phyloP scores from a whole-genome alignment of 306 rosid species.

The Mimosa pudica region DNA sequence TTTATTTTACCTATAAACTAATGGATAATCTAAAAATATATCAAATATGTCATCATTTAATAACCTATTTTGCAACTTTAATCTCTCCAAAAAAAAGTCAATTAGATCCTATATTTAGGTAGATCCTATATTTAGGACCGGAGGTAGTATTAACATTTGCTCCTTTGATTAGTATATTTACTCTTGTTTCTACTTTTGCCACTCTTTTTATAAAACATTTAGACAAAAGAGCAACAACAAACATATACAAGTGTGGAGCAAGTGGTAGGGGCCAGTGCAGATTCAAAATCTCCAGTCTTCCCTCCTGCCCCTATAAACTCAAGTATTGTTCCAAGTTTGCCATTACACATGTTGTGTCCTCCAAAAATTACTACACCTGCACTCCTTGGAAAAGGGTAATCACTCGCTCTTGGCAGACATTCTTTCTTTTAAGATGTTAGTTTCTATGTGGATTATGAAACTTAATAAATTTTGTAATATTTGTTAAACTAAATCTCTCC shows the following conservation, averaged over 20 bases:
- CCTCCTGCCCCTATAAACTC: slow-evolving; percentile 52
- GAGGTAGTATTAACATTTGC: not conserved
- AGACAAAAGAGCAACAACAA: slow-evolving; percentile 21
- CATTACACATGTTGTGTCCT: slow-evolving; percentile 53
- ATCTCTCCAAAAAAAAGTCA: no score
- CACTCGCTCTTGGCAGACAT: slow-evolving; percentile 24
- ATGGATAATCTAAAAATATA: no score
- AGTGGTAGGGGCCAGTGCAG: slow-evolving; percentile 27
- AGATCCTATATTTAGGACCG: no score
- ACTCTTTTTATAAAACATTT: not conserved
- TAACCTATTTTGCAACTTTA: no score
- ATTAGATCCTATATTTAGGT: no score
- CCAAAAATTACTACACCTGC: slow-evolving; percentile 60
- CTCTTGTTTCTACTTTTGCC: not conserved
- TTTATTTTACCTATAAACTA: no score
- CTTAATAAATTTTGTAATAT: not conserved
- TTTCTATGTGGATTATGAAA: not conserved
- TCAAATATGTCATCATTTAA: no score
- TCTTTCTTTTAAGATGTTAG: not conserved
- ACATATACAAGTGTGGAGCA: slow-evolving; percentile 17
- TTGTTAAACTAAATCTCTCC: not conserved
- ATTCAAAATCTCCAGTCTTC: slow-evolving; percentile 51
- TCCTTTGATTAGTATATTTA: not conserved
- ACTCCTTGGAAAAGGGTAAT: slow-evolving; percentile 90
- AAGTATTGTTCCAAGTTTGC: slow-evolving; percentile 47